phyloP scores from a whole-genome alignment of 1,139 yeast genomes.

The Magnusiomyces sp. region DNA sequence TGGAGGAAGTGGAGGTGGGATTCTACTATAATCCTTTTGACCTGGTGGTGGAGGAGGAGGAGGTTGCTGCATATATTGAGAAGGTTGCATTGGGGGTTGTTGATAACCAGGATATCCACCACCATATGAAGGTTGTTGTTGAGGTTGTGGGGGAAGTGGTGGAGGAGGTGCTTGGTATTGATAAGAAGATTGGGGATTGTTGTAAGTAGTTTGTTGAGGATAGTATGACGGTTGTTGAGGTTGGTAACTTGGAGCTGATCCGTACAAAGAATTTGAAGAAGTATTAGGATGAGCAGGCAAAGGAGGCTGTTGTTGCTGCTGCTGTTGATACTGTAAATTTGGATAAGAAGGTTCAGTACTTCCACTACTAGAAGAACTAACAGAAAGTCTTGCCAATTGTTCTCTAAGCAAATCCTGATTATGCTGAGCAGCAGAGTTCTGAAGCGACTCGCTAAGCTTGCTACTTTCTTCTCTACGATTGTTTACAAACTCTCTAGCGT shows the following conservation, averaged over 20 bases:
- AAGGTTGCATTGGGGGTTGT: constrained; percentile 12
- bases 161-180: constrained; percentile 1
- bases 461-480: constrained; percentile 32
- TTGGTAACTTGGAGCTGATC: not conserved
- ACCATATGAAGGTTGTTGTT: constrained; percentile 10
- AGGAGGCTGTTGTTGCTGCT: not conserved
- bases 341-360: constrained; percentile 8
- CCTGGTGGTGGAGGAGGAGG: not conserved
- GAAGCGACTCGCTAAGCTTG: constrained; percentile 18
- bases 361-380: constrained; percentile 2
- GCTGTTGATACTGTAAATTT: not conserved
- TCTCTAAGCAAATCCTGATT: constrained; percentile 22
- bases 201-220: constrained; percentile 9
- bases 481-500: constrained; percentile 33
- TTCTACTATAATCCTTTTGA: not conserved
- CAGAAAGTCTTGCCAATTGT: constrained; percentile 22
- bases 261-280: constrained; percentile 8
- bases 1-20: not conserved
- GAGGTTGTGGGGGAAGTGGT: constrained; percentile 9
- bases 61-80: not conserved
- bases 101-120: constrained; percentile 1
- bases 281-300: not conserved
- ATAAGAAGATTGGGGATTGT: constrained; percentile 5
- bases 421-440: constrained; percentile 11
- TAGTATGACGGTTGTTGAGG: constrained; percentile 1